A percentile compares a stretch with the other conserved stretches of the same genome.
Evolutionary conservation across 2,329 filamentous ascomycete genomes (phyloP).

Genomic region (Penicillium fuscoglaucum): DNA sequence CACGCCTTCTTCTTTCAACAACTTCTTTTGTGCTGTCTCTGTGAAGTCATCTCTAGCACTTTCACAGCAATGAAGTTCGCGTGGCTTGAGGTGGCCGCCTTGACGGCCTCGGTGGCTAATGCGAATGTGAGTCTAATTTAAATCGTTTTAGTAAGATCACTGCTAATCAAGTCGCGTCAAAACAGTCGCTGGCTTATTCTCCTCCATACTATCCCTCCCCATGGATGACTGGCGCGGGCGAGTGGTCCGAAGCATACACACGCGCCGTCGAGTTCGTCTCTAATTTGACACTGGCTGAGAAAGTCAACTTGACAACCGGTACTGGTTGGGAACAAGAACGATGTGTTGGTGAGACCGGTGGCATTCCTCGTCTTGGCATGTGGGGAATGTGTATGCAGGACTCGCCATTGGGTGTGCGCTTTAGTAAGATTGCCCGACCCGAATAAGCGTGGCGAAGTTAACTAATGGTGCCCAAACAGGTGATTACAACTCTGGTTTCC

Average conservation of each 20-base stretch:
- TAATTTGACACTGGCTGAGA: conserved; percentile 79
- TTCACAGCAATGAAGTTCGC: conserved; percentile 36
- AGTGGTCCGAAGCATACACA: conserved; percentile 73
- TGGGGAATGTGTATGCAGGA: conserved; percentile 83
- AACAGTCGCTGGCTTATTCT: conserved; percentile 44
- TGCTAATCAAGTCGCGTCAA: conserved; percentile 8
- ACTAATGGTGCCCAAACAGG: conserved; percentile 37
- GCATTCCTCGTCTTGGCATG: conserved; percentile 56
- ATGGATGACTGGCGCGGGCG: conserved; percentile 74
- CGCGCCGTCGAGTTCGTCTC: conserved; percentile 79
- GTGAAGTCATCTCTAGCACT: background rate
- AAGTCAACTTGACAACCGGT: conserved; percentile 93
- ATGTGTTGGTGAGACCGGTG: conserved; percentile 71
- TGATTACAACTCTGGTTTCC: conserved; percentile 81
- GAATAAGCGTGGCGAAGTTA: background rate
- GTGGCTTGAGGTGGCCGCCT: conserved; percentile 35
- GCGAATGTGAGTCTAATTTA: conserved; percentile 30
- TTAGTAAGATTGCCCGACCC: conserved; percentile 45
- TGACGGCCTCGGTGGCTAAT: conserved; percentile 35
- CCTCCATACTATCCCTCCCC: conserved; percentile 80
- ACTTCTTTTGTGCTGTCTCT: background rate
- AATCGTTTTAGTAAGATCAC: background rate
- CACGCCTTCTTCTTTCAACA: background rate
- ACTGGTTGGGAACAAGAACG: conserved; percentile 72
- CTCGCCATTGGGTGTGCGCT: conserved; percentile 75